Conservation (phyloP, 2,329 filamentous ascomycete species). For the Monilinia fructicola region DNA sequence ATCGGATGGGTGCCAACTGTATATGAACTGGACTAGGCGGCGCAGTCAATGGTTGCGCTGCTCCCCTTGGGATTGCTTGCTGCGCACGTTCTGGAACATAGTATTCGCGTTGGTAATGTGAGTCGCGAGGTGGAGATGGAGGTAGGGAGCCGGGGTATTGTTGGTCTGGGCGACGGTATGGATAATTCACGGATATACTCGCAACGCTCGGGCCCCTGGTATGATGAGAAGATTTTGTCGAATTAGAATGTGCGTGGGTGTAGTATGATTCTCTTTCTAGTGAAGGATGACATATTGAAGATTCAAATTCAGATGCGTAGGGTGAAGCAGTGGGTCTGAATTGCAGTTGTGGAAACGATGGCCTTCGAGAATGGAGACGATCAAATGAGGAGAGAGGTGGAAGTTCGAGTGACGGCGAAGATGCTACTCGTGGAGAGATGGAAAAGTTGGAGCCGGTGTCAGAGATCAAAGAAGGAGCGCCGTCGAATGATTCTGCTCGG, state of each 20-base stretch:
- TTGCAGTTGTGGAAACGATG: conserved; percentile 37
- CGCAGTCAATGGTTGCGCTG: conserved; percentile 33
- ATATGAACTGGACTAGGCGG: conserved; percentile 36
- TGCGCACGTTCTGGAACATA: conserved; percentile 30
- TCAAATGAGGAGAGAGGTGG: conserved; percentile 35
- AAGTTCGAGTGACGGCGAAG: conserved; percentile 39
- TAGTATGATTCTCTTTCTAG: conserved; percentile 28
- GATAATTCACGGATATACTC: conserved; percentile 13
- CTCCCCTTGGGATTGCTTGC: conserved; percentile 27
- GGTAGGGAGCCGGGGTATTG: conserved; percentile 24
- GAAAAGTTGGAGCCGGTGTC: conserved; percentile 65
- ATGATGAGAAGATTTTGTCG: conserved; percentile 27
- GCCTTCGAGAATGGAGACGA: conserved; percentile 32
- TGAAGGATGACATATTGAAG: conserved; percentile 27
- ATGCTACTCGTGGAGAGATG: conserved; percentile 50
- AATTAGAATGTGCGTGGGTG: conserved; percentile 7
- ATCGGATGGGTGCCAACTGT: conserved; percentile 38
- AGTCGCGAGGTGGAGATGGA: conserved; percentile 25
- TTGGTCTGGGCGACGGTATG: conserved; percentile 20
- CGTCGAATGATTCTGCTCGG: conserved; percentile 54
- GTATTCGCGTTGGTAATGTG: conserved; percentile 6
- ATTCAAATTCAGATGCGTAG: conserved; percentile 8
- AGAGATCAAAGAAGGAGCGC: conserved; percentile 68
- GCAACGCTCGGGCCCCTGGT: conserved; percentile 28
- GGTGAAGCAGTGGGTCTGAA: conserved; percentile 28